Conservation (phyloP, 2,329 filamentous ascomycete species). For the Fusarium musae region DNA sequence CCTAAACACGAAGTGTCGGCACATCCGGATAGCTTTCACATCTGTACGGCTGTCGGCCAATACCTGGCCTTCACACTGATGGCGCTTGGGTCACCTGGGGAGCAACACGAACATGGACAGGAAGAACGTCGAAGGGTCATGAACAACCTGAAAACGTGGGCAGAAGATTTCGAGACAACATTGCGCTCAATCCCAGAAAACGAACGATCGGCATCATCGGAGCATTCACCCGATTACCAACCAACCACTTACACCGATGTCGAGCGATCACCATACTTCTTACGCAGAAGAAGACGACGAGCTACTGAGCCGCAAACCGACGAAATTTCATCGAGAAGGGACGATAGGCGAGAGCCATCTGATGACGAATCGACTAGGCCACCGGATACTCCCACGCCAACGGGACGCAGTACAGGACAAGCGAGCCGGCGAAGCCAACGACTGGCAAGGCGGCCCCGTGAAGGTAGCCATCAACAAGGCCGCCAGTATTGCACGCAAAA, state of each 20-base stretch:
- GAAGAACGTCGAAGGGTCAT: neutral
- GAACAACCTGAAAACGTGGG: neutral
- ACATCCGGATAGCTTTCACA: neutral
- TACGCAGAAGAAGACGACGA: neutral
- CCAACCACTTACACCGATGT: neutral
- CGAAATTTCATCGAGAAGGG: neutral
- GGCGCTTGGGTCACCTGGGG: neutral
- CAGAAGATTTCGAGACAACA: neutral
- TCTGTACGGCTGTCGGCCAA: neutral
- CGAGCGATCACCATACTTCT: neutral
- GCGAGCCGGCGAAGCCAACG: neutral
- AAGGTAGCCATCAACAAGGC: accelerated
- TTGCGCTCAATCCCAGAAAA: neutral
- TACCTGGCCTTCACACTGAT: neutral
- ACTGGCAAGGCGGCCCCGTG: neutral
- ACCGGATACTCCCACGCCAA: neutral
- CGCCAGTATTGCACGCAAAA: neutral
- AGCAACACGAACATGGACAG: neutral
- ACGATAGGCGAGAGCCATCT: neutral
- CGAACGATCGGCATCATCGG: neutral
- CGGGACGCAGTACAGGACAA: neutral
- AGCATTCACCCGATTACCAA: neutral
- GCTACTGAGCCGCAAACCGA: neutral
- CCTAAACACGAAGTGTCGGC: neutral
- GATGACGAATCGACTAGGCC: neutral